A percentile compares a stretch with the other conserved stretches of the same genome.
These are phyloP conservation scores for Juncus inflexus DNA, from an alignment of 176 grass and related monocot genomes.

Conservation along the genomic window DNA sequence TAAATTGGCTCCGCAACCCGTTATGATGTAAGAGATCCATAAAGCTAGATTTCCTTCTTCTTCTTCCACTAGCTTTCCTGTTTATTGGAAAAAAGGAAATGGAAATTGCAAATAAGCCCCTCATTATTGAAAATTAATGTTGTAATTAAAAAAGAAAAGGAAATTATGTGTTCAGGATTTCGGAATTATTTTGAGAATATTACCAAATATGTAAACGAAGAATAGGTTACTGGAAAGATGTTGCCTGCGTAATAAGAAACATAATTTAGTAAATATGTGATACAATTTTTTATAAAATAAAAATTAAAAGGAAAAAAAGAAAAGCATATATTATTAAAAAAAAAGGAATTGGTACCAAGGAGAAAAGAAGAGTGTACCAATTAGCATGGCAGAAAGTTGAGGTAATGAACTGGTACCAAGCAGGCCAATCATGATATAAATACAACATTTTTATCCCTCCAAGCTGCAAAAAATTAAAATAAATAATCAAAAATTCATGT, in stretches of 20 bases:
- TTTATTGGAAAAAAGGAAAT: constrained; percentile 25
- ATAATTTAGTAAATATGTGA: constrained; percentile 17
- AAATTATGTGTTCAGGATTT: too few relatives aligned
- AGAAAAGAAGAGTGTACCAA: constrained; percentile 40
- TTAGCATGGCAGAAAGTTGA: constrained; percentile 95
- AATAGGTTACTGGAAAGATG: constrained; percentile 99
- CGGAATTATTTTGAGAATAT: not conserved
- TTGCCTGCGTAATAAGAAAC: constrained; percentile 60
- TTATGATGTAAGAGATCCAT: constrained; percentile 97
- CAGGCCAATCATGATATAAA: constrained; percentile 65
- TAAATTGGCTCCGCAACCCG: constrained; percentile 82
- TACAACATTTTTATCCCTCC: constrained; percentile 57
- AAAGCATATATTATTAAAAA: not conserved
- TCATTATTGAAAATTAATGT: not conserved
- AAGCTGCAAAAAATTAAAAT: constrained; percentile 52
- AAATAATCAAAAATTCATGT: constrained; percentile 15
- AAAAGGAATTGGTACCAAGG: constrained; percentile 26
- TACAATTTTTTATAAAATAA: not conserved
- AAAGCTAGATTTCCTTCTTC: constrained; percentile 88
- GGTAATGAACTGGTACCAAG: constrained; percentile 94
- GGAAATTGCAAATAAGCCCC: constrained; percentile 2
- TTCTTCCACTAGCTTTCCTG: constrained; percentile 96
- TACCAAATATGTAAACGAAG: constrained; percentile 99
- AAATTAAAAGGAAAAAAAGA: constrained; percentile 14
- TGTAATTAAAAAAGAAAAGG: too few relatives aligned